Evolutionary conservation across 345 rosid genomes (phyloP), one percentile per base, ranked within the genome.

Genomic region (Bretschneidera sinensis): DNA sequence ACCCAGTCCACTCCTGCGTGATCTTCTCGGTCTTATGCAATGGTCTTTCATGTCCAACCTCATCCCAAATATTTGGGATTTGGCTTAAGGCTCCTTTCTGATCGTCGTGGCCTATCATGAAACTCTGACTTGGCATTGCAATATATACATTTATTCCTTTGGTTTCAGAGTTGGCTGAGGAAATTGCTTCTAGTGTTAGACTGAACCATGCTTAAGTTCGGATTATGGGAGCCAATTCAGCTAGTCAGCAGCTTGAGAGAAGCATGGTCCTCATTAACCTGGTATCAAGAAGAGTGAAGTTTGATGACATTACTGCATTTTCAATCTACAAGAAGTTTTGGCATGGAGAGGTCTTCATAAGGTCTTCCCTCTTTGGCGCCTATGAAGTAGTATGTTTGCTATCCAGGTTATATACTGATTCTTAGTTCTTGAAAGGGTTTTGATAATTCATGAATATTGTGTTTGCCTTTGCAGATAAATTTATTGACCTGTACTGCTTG

Each of bases 191-290:
- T 0, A 73, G 79, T 61, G 54, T 81, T 43, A 62, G 69, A 20
- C 73, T 86, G 25, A 77, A 80, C 58, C 67, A 66, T 54, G 73
- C 82, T 72, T 87, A 86, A 67, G 94, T 86, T 53, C 84, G 86
- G 18, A 76, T 84, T 21, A 78, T 79, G 80, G 89, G 87, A 51
- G 94, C 94, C 24, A 71, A 86, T 69, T 81, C 81, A 55, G 89
- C 76, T 57, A 74, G 72, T 61, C 81, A 77, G 68, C 84, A 82
- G 73, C 72, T 73, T 63, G 84, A 80, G 24, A 75, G 76, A 78
- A 80, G 84, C 62, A 82, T 72, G 1, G 86, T 84, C 59, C 80
- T 86, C 49, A 80, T 86, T 65, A 72, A 78, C 69, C 62, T 86
- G 59, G 87, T 86, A 21, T 89, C 94, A 2, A 59, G 47, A 55